Percentiles rank a stretch among this genome's conserved stretches.
Evolutionary conservation across 441 rosid genomes (phyloP).

Genomic region (Sinapis alba): DNA sequence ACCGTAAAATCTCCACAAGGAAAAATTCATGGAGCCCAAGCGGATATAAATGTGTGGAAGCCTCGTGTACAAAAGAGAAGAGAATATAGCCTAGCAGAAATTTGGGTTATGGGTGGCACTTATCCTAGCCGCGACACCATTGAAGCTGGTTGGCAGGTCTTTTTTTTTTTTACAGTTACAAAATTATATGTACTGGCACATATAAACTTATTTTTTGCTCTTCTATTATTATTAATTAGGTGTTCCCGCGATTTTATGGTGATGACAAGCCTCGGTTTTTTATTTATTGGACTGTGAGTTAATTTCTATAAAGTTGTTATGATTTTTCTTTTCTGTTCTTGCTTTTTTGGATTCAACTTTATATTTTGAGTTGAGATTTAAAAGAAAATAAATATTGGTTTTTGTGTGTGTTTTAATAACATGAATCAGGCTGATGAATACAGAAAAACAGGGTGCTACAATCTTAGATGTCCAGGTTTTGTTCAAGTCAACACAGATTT

Average conservation of each 20-base stretch:
- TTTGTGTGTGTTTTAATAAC: not conserved
- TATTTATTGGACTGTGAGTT: not conserved
- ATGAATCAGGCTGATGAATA: not conserved
- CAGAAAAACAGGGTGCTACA: not conserved
- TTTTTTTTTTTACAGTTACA: not conserved
- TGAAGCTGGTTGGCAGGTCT: slow-evolving; percentile 60
- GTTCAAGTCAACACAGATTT: not conserved
- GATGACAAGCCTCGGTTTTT: not conserved
- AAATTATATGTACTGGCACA: no score
- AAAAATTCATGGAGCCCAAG: slow-evolving; percentile 2
- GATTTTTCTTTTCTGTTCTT: not conserved
- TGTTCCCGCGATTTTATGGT: not conserved
- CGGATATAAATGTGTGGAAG: not conserved
- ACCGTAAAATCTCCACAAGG: slow-evolving; percentile 2
- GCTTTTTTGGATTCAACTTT: not conserved
- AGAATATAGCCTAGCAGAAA: not conserved
- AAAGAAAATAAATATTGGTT: not conserved
- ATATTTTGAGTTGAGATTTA: not conserved
- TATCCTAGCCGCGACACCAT: slow-evolving; percentile 27
- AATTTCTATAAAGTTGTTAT: not conserved
- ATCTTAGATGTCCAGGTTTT: not conserved
- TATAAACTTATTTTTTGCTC: not conserved
- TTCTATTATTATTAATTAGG: not conserved
- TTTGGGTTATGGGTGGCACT: not conserved
- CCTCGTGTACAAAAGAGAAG: not conserved